A percentile compares a stretch with the other conserved stretches of the same genome.
Evolutionary conservation across 495 filamentous ascomycete genomes (phyloP).

Genomic region (Patellaria atrata): DNA sequence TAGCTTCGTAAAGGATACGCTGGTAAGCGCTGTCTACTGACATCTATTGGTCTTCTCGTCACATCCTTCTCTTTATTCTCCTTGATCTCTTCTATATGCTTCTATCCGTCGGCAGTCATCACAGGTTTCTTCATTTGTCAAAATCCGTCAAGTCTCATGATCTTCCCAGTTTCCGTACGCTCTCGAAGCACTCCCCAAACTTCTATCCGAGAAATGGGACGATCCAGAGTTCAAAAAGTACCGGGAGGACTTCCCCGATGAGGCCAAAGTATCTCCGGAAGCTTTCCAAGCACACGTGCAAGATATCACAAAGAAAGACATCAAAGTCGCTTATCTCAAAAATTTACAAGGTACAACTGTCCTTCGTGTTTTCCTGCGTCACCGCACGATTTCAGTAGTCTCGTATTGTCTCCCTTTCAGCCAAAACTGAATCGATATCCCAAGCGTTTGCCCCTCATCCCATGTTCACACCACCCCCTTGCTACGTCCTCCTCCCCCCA

Average conservation of each 20-base stretch:
- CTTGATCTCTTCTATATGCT: too few species aligned
- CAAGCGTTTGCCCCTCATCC: background rate
- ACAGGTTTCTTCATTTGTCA: background rate
- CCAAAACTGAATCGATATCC: slow-evolving; percentile 1
- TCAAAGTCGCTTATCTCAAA: slow-evolving; percentile 57
- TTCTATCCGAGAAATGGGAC: slow-evolving; percentile 46
- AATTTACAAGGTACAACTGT: slow-evolving; percentile 38
- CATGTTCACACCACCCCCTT: slow-evolving; percentile 2
- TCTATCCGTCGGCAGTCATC: background rate
- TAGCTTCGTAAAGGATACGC: slow-evolving; percentile 55
- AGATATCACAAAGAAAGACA: slow-evolving; percentile 48
- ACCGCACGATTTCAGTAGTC: too few species aligned
- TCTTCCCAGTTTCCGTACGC: slow-evolving; percentile 54
- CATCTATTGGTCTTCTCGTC: slow-evolving; percentile 7
- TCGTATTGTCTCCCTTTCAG: slow-evolving; percentile 7
- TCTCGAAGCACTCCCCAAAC: slow-evolving; percentile 40
- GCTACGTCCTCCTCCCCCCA: background rate
- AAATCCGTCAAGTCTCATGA: slow-evolving; percentile 1
- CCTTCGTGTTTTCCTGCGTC: background rate
- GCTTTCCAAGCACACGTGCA: slow-evolving; percentile 43
- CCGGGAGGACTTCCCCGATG: slow-evolving; percentile 47
- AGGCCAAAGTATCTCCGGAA: slow-evolving; percentile 34
- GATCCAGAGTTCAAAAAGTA: slow-evolving; percentile 40
- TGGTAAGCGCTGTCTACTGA: slow-evolving; percentile 39
- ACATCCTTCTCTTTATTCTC: slow-evolving; percentile 1